Evolutionary conservation across 2,329 filamentous ascomycete genomes (phyloP), one percentile per base, ranked within the genome.

Genomic region (Diaporthe nobilis): DNA sequence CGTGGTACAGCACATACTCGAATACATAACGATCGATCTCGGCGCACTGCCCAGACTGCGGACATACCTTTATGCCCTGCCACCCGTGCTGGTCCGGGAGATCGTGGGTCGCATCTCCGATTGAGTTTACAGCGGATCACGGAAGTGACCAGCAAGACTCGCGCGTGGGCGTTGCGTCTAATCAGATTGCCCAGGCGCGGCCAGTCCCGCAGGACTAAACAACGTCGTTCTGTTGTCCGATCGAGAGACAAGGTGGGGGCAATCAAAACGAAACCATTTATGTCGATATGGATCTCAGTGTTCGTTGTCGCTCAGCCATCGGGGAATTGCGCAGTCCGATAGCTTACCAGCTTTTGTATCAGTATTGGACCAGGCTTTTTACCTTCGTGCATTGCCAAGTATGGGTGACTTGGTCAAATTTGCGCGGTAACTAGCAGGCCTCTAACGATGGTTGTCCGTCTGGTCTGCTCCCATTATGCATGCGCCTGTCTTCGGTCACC

Each of bases 11-110:
- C 61, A 31, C 39, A 63, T 22, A 25, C 25, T 47, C 60, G 25
- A 47, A 63, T 63, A 28, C 60, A 42, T 42, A 10, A n/a, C 39
- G 60, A 63, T 63, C 60, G 60, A 42, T 63, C 39, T 63, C 39
- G 25, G 28, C 42, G 20, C 61, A 34, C 7, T 28, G 63, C 44
- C 63, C 63, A 67, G 63, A 37, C 20, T 44, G 63, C 28, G 22
- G 44, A 39, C 31, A 17, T 34, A 68, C 2, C 31, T 3, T 51
- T 37, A 8, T 25, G 44, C 44, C 25, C 22, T 49, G 63, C 12
- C 47, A 12, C 22, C 63, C 20, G 22, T 25, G 12, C 44, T 51
- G 44, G 25, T 31, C 61, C 31, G 42, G 42, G 9, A 49, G 61
- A 15, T 49, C 28, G 60, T 17, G 37, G 17, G 25, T 28, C 28